These are phyloP conservation scores for Cicer pinnatifidum DNA, from an alignment of 306 rosid species.

Conservation along the genomic window DNA sequence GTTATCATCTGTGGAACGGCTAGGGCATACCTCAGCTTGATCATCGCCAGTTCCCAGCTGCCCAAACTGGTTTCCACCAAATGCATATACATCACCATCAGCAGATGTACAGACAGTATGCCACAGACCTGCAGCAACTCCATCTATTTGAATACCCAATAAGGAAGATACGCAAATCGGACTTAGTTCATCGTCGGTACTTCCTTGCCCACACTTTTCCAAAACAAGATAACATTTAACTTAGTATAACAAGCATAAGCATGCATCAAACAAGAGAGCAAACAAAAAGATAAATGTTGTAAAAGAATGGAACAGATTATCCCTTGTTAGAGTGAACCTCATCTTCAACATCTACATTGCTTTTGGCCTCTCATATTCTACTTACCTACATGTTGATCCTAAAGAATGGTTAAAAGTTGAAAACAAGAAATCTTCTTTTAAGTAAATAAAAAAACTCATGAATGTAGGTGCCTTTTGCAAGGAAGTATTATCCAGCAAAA, in stretches of 20 bases:
- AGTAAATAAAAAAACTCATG: conserved; percentile 10
- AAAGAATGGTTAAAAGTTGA: conserved; percentile 59
- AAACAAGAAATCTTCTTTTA: conserved; percentile 41
- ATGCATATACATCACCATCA: conserved; percentile 84
- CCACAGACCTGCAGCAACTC: conserved; percentile 93
- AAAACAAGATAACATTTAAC: conserved; percentile 46
- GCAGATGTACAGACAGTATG: conserved; percentile 87
- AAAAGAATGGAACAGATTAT: conserved; percentile 57
- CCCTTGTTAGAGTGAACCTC: conserved; percentile 64
- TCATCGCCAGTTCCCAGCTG: conserved; percentile 93
- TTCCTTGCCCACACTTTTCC: conserved; percentile 90
- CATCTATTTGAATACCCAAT: conserved; percentile 74
- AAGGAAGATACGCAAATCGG: conserved; percentile 81
- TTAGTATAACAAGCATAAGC: conserved; percentile 44
- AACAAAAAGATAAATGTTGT: conserved; percentile 31
- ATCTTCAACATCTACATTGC: conserved; percentile 73
- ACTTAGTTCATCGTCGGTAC: conserved; percentile 85
- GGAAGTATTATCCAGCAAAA: conserved; percentile 37
- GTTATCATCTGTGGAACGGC: conserved; percentile 19
- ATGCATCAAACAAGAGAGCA: conserved; percentile 44
- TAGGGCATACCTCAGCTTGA: conserved; percentile 76
- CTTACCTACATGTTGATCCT: conserved; percentile 70
- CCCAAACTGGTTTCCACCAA: conserved; percentile 96
- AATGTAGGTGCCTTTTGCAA: background rate
- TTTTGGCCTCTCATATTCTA: conserved; percentile 71